phyloP scores from a whole-genome alignment of 805 yeast species.

The Grigorovia jiainica region DNA sequence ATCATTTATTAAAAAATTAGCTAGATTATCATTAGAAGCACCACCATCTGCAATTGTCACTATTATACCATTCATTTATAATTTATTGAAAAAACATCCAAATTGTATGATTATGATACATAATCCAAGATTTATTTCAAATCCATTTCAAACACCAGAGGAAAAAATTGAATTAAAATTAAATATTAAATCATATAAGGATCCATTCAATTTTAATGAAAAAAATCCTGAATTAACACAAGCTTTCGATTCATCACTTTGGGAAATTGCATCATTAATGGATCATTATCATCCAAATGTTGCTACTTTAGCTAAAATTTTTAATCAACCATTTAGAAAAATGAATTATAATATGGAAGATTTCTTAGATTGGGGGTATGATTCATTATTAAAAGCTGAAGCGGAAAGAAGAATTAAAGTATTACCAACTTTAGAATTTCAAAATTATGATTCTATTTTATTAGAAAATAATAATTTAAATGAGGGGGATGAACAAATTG shows the following conservation, averaged over 20 bases:
- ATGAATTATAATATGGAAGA: constrained; percentile 85
- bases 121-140: constrained; percentile 25
- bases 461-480: not conserved
- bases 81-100: constrained; percentile 83
- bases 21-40: constrained; percentile 63
- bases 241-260: constrained; percentile 77
- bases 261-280: constrained; percentile 81
- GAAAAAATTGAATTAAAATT: constrained; percentile 19
- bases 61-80: constrained; percentile 84
- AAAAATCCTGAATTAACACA: constrained; percentile 66
- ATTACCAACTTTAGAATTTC: constrained; percentile 72
- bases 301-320: constrained; percentile 81
- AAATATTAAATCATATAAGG: constrained; percentile 32
- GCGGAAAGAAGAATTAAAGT: constrained; percentile 53
- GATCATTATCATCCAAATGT: constrained; percentile 92
- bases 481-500: constrained; percentile 1
- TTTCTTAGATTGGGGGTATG: constrained; percentile 85
- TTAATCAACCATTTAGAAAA: constrained; percentile 83
- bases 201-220: constrained; percentile 60
- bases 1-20: constrained; percentile 75
- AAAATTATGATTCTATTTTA: constrained; percentile 24
- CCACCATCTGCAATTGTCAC: constrained; percentile 87
- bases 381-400: constrained; percentile 55
- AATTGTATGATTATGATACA: constrained; percentile 88
- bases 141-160: constrained; percentile 20